These are phyloP conservation scores for Prosopis cineraria DNA, from an alignment of 306 rosid species.

Conservation along the genomic window DNA sequence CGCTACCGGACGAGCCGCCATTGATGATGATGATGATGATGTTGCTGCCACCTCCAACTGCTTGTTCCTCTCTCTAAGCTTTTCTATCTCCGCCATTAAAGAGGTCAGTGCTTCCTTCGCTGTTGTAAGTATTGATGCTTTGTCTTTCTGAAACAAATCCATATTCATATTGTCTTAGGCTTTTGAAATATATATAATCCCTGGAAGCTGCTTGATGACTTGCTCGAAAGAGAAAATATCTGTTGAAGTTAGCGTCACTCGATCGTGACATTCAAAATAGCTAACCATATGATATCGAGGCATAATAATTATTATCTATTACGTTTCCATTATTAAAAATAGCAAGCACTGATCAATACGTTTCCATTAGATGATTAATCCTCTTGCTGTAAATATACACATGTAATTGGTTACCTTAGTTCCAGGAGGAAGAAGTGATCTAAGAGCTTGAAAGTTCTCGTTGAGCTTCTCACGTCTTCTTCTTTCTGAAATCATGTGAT, in stretches of 20 bases:
- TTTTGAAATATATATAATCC: neutral
- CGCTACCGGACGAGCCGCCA: neutral
- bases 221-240: neutral
- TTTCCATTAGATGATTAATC: no score
- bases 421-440: slow-evolving; percentile 13
- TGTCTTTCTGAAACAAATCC: slow-evolving; percentile 21
- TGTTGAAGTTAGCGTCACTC: neutral
- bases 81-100: neutral
- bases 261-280: no score
- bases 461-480: slow-evolving; percentile 25
- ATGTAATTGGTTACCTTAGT: no score
- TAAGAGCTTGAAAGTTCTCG: slow-evolving; percentile 11
- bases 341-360: no score
- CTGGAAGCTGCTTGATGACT: neutral
- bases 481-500: slow-evolving; percentile 17
- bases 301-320: no score
- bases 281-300: no score
- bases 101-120: slow-evolving; percentile 4
- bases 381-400: no score
- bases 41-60: neutral
- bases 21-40: neutral
- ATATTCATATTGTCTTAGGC: neutral
- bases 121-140: slow-evolving; percentile 3
- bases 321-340: no score
- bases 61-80: neutral